Base-by-base conservation (phyloP, 345 rosid genomes). In the Sisymbrium irio region DNA sequence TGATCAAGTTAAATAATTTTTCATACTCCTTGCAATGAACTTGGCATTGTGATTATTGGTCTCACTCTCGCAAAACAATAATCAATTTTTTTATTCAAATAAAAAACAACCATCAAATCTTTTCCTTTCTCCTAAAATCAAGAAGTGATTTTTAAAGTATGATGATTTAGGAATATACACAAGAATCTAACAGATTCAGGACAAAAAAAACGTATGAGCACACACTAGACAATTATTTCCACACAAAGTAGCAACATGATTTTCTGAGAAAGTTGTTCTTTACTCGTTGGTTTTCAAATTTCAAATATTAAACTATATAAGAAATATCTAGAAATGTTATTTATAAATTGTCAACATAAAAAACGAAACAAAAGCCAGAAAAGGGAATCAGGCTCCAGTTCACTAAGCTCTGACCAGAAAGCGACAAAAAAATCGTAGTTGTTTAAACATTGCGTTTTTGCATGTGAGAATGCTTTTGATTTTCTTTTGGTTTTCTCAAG, bases 371-470 rank as follows among this genome's bases (percentile, higher is more conserved):
- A 57, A 64, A 57, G 40, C 6, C 13, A 19, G 62, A 65, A 65
- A 73, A 78, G 18, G 46, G 81, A 62, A 73, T 78, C 81, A 78
- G 56, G 74, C 74, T 46, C 40, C 71, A 66, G 66, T 62, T 30
- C 81, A 78, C 78, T 54, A 73, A 78, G 42, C 55, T 64, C 72
- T 73, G 67, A 62, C 62, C n/a, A 73, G 18, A 73, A 78, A 72
- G 27, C 42, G 81, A 78, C 81, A 78, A 73, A 40, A 30, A 62
- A 28, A 54, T 33, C 44, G 55, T 22, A 46, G 30, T 45, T 69
- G 65, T 76, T 25, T 69, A 44, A 63, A 70, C 67, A 71, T 70
- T 70, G 72, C 18, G 10, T 69, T 76, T 45, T 9, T 64, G 76
- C 80, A 63, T 76, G 80, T 70, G 80, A 56, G 65, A 54, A 70